phyloP scores from a whole-genome alignment of 805 yeast species.

The Zygosaccharomyces lentus region DNA sequence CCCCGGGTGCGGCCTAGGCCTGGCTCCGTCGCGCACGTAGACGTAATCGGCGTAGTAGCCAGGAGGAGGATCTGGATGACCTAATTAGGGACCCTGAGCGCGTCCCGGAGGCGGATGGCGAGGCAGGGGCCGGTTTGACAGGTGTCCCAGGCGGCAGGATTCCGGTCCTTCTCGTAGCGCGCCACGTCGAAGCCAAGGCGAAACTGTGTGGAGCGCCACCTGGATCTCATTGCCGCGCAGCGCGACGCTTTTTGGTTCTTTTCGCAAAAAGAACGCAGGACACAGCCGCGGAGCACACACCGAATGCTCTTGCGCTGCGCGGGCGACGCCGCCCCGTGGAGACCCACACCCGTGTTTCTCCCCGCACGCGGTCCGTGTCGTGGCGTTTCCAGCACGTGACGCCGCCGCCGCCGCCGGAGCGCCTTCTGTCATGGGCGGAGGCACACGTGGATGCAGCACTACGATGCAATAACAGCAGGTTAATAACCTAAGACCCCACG shows the following conservation, averaged over 20 bases:
- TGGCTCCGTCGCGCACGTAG: constrained; percentile 62
- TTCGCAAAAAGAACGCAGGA: background rate
- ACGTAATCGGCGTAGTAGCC: constrained; percentile 30
- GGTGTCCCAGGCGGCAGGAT: constrained; percentile 28
- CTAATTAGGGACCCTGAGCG: constrained; percentile 35
- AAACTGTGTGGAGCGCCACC: constrained; percentile 47
- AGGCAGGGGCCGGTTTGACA: constrained; percentile 23
- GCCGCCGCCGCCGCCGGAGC: background rate
- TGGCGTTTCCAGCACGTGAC: too few species aligned
- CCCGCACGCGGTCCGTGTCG: too few species aligned
- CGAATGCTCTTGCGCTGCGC: background rate
- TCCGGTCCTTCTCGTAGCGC: constrained; percentile 44
- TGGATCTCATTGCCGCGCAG: constrained; percentile 23
- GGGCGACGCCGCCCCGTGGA: background rate
- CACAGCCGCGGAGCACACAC: too few species aligned
- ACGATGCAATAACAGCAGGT: too few species aligned
- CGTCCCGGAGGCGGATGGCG: constrained; percentile 42
- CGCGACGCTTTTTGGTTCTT: background rate
- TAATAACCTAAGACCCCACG: too few species aligned
- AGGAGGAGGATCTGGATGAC: constrained; percentile 37
- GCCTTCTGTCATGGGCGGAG: too few species aligned
- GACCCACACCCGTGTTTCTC: too few species aligned
- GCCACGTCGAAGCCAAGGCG: constrained; percentile 40
- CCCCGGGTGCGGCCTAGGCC: constrained; percentile 30
- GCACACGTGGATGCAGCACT: too few species aligned